Evolutionary conservation across 108 stramenopile genomes (phyloP), one percentile per base, ranked within the genome.

Genomic region (Nitzschia sp.): DNA sequence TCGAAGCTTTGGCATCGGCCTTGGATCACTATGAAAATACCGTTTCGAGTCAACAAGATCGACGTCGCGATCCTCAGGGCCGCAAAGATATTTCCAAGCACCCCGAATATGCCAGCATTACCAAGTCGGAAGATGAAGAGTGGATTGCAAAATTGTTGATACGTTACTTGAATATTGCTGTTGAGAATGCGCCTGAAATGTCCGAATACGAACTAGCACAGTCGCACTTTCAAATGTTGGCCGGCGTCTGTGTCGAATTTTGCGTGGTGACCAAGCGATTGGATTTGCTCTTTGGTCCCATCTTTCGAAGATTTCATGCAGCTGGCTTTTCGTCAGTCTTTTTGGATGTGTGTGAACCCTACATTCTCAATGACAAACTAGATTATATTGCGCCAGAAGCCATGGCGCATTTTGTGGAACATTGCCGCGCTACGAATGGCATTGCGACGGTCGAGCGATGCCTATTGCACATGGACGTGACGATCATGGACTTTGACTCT

Each of bases 221-320:
- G 58, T 86, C 86, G 46, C 96, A 97, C 74, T 97, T 91, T 73
- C 88, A 94, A 68, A 95, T 97, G 94, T 72, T 97, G 42, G 94
- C 93, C 11, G 90, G 91, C 27, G 96, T 97, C 46, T 92, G 92
- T 66, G 70, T 93, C 31, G 96, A 97, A 66, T 97, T 84, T 71
- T 95, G 95, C 67, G 81, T 92, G 15, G 86, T 81, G 8, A 92
- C 90, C 2, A 82, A 87, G 68, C 67, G 92, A 38, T 77, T 93
- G n/a, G 96, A 97, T 78, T 65, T 95, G 55, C 70, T 97, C 26
- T 94, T 89, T 70, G 93, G 91, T 24, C 84, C 85, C 46, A 83
- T 97, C 48, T 95, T 93, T 69, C 74, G 75, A 18, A 68, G 88
- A 63, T 97, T 97, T 61, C 83, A 86, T 27, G 57, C 79, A 47